These are phyloP conservation scores for Penicillium sp. DNA, from an alignment of 2,329 filamentous ascomycete species.

Conservation along the genomic window DNA sequence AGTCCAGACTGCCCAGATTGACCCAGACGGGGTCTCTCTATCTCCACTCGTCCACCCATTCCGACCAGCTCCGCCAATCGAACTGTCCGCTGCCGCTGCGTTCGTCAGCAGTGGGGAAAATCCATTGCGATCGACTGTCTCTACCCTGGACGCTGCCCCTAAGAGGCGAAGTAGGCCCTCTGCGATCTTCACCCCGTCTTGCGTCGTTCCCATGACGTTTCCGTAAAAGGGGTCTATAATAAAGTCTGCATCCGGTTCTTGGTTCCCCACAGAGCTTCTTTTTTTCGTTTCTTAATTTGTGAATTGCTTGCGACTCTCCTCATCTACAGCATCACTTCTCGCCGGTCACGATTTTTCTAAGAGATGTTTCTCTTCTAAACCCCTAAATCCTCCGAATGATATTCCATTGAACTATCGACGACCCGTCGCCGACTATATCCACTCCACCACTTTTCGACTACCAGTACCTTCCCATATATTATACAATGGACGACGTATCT, in stretches of 20 bases:
- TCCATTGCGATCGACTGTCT: constrained; percentile 29
- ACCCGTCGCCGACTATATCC: constrained; percentile 1
- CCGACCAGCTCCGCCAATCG: constrained; percentile 21
- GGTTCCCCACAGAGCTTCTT: constrained; percentile 5
- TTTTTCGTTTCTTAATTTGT: constrained; percentile 9
- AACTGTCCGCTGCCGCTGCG: constrained; percentile 1
- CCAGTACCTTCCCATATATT: not conserved
- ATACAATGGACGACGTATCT: constrained; percentile 10
- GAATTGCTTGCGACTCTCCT: too few species aligned
- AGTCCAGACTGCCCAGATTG: constrained; percentile 19
- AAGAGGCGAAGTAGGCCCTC: constrained; percentile 8
- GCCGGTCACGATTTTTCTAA: too few species aligned
- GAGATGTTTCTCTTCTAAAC: constrained; percentile 19
- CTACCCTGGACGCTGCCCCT: constrained; percentile 17
- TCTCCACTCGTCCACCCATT: constrained; percentile 17
- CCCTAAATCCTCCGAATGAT: constrained; percentile 4
- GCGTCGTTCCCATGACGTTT: constrained; percentile 29
- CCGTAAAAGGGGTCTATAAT: constrained; percentile 28
- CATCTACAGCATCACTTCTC: not conserved
- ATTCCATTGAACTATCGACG: not conserved
- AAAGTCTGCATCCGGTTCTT: constrained; percentile 25
- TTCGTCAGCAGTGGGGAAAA: constrained; percentile 30
- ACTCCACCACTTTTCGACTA: not conserved
- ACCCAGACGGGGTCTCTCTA: constrained; percentile 1
- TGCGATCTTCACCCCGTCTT: constrained; percentile 20